Conservation (phyloP, 1,284 basidiomycete species). For the Ceraceosorus bombacis region DNA sequence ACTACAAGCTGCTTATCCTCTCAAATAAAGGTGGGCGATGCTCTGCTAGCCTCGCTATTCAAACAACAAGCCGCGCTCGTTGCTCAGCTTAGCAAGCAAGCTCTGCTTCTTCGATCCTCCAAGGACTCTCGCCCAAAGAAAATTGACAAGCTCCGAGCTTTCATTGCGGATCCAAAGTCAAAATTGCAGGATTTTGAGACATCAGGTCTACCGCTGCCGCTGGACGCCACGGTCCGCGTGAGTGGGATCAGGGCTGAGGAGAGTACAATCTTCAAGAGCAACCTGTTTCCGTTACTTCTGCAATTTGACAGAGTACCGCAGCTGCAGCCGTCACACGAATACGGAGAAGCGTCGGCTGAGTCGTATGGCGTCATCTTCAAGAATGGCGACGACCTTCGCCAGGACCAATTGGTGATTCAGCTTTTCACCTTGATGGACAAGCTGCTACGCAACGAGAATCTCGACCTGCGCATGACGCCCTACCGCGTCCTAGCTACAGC, state of each 20-base stretch:
- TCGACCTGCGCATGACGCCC: constrained; percentile 84
- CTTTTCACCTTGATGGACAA: constrained; percentile 96
- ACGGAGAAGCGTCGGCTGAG: constrained; percentile 6
- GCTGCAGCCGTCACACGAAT: constrained; percentile 51
- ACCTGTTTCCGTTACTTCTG: constrained; percentile 81
- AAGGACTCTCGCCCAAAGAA: constrained; percentile 93
- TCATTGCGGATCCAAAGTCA: constrained; percentile 76
- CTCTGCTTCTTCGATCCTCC: constrained; percentile 75
- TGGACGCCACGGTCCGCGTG: constrained; percentile 74
- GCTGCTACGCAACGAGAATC: constrained; percentile 82
- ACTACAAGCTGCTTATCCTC: no score
- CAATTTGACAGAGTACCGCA: constrained; percentile 61
- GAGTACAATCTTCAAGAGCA: constrained; percentile 94
- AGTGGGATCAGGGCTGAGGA: constrained; percentile 81
- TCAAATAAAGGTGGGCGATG: no score
- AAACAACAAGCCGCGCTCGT: constrained; percentile 67
- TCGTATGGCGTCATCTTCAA: constrained; percentile 90
- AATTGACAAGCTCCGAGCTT: constrained; percentile 81
- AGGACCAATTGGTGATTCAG: constrained; percentile 95
- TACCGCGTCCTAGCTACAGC: constrained; percentile 93
- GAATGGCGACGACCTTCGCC: constrained; percentile 95
- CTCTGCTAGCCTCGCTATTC: constrained; percentile 2
- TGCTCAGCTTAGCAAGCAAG: constrained; percentile 71
- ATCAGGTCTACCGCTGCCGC: constrained; percentile 57
- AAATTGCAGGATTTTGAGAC: constrained; percentile 49